Base-by-base conservation (phyloP, 768 basidiomycete genomes). In the Postia placenta region DNA sequence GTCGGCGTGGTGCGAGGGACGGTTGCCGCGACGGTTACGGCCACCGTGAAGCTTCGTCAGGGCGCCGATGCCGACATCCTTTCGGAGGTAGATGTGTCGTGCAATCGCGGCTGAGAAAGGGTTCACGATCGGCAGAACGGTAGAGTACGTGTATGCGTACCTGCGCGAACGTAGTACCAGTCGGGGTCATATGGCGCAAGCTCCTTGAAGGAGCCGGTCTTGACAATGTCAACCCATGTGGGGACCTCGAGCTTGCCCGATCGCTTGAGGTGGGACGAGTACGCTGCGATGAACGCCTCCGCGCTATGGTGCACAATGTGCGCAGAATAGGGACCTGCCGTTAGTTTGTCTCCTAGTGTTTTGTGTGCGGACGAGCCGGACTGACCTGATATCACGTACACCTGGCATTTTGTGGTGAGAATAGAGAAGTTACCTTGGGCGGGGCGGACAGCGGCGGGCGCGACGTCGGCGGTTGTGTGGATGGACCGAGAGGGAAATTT, bases 171-270 rank as follows among this genome's bases (percentile, higher is more conserved):
- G 74, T 98, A 99, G 81, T 84, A 99, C 96, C 96, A 99, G 71
- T 99, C 96, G 37, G 92, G 89, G 72, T 98, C 92, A 74, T 97
- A 97, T 47, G 96, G 96, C 47, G 94, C 95, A 53, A 96, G 90
- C 74, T 99, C 96, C 72, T 98, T 98, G 80, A 78, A 93, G 52
- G 87, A 75, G 67, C 91, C 95, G 53, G 96, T 99, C 80, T 99
- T 99, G 68, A 99, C 96, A 61, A 97, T 74, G 70, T 96, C 95
- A 53, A 90, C 95, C 95, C 95, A 98, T 71, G 83, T 85, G 60
- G 95, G 95, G 53, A 98, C 90, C 76, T 99, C 94, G 64, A 99
- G 90, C 79, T 98, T 98, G 71, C 96, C 96, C 56, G 92, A 93
- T 59, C 93, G 87, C 76, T 97, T 97, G 67, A 97, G 79, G 72